Evolutionary conservation across 306 rosid species (phyloP).

Genomic region (Trifolium pratense): DNA sequence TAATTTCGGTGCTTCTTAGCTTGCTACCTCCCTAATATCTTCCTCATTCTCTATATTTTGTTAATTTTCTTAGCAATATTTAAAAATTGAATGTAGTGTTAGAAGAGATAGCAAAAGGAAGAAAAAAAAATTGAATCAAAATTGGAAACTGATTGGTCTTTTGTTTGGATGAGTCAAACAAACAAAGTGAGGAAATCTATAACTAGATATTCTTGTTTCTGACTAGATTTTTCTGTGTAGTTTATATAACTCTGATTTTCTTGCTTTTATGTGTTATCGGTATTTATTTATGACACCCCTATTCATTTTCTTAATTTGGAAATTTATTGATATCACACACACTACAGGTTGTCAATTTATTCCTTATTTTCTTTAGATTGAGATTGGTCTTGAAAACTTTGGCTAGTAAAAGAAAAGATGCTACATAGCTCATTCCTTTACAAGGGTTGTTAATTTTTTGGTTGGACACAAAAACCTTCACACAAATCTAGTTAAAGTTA

Average conservation of each 20-base stretch:
- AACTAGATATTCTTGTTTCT: conserved; percentile 60
- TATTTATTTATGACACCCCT: conserved; percentile 48
- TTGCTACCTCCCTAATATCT: not conserved
- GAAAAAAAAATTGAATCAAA: conserved; percentile 3
- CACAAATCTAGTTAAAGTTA: conserved; percentile 31
- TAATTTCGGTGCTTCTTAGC: too few relatives aligned
- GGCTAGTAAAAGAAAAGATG: conserved; percentile 30
- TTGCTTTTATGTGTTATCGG: conserved; percentile 39
- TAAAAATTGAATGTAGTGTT: not conserved
- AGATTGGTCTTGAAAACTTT: conserved; percentile 41
- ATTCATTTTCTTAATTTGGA: conserved; percentile 49
- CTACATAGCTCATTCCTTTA: conserved; percentile 35
- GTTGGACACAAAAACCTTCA: conserved; percentile 31
- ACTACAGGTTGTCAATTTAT: conserved; percentile 45
- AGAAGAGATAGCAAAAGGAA: not conserved
- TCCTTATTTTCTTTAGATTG: conserved; percentile 34
- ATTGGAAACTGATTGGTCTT: conserved; percentile 47
- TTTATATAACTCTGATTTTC: conserved; percentile 43
- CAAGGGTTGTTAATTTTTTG: conserved; percentile 23
- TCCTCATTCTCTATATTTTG: not conserved
- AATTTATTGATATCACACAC: conserved; percentile 40
- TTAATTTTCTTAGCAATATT: not conserved
- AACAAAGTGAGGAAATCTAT: conserved; percentile 59
- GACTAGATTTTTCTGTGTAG: conserved; percentile 47
- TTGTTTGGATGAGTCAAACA: conserved; percentile 58